phyloP scores from a whole-genome alignment of 2,329 filamentous ascomycete genomes.

The Aspergillus jensenii region DNA sequence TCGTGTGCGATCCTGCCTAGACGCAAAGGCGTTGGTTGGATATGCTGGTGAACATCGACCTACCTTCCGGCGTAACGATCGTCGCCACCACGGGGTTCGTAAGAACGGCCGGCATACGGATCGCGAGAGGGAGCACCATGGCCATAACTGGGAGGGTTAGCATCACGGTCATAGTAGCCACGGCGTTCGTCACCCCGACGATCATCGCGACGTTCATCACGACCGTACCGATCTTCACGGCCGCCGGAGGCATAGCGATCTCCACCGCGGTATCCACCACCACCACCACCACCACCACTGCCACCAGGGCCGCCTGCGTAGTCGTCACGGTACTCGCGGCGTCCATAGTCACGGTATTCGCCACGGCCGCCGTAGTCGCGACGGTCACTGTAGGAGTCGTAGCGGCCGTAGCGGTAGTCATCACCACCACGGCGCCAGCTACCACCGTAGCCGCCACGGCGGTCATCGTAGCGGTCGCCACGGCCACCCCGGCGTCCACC shows the following conservation, averaged over 20 bases:
- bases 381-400: conserved; percentile 49
- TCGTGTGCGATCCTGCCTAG: neutral
- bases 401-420: conserved; percentile 44
- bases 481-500: conserved; percentile 53
- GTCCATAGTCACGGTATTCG: conserved; percentile 48
- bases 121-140: conserved; percentile 37
- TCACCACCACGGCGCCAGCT: conserved; percentile 47
- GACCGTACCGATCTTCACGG: conserved; percentile 40
- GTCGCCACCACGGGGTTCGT: conserved; percentile 36
- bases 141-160: conserved; percentile 48
- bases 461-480: conserved; percentile 53
- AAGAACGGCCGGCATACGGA: conserved; percentile 29
- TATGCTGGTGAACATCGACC: conserved; percentile 28
- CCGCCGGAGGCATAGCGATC: conserved; percentile 43
- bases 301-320: conserved; percentile 40
- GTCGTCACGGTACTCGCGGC: conserved; percentile 48
- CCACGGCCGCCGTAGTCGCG: conserved; percentile 48
- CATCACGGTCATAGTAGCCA: conserved; percentile 56
- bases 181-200: conserved; percentile 49
- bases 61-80: conserved; percentile 44
- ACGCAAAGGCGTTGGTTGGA: conserved; percentile 16
- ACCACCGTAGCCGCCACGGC: conserved; percentile 51
- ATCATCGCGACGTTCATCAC: conserved; percentile 51
- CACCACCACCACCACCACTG: conserved; percentile 38
- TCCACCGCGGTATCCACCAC: conserved; percentile 37